Evolutionary conservation across 23 red algal species (phyloP), one percentile per base, ranked within the genome.

Genomic region (Gracilaria caudata): DNA sequence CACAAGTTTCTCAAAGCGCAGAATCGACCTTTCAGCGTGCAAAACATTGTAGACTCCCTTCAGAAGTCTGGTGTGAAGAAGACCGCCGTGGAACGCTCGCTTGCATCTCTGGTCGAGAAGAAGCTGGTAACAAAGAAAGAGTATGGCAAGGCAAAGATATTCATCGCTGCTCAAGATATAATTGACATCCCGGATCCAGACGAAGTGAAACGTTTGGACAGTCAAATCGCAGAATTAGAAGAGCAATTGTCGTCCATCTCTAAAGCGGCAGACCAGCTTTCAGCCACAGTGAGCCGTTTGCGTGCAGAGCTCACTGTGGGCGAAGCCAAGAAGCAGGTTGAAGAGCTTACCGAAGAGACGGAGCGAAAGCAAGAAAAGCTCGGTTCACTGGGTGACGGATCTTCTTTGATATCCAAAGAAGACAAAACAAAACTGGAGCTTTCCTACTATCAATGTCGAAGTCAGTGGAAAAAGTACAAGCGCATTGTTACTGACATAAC

Each of bases 81-180:
- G 79, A 87, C 92, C 4, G 89, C 89, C 8, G 82, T 87, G 7
- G 97, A 99, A 21, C 71, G 88, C 19, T 89, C 94, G 46, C 89
- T 95, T 6, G 79, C 93, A 25, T 90, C 83, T 54, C 83, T 99
- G 51, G 93, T 99, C 25, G 83, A 86, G 38, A 84, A 83, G 29
- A 89, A 74, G 65, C 43, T 65, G 23, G 93, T 99, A 4, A 94
- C 40, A n/a, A 82, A 92, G 38, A 99, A 99, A 51, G 97, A 99
- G 80, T 99, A 96, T 55, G 97, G 97, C 17, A 99, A 99, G 86
- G 88, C 97, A 39, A 99, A 99, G 55, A 88, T 99, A 68, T 99
- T 93, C 68, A 59, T 99, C 24, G 77, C 75, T 34, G 13, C 59
- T 51, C 97, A 99, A 78, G 78, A 87, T 40, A 78, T 54, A 14